Conservation (phyloP, 2,329 filamentous ascomycete genomes). For the Chrysosporium queenslandicum region DNA sequence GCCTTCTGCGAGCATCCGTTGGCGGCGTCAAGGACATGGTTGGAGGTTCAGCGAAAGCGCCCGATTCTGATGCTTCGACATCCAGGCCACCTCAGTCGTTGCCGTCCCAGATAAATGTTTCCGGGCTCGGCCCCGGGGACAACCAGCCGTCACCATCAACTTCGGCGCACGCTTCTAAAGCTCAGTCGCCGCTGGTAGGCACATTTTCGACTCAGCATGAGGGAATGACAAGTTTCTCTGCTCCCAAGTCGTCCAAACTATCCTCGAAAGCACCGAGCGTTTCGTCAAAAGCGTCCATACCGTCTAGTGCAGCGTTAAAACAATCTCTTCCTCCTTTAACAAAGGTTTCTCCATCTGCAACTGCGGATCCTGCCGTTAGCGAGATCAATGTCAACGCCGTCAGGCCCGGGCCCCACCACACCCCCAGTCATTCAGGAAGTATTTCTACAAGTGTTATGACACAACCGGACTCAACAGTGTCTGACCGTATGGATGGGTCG, state of each 20-base stretch:
- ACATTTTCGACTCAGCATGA: constrained; percentile 27
- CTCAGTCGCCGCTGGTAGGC: constrained; percentile 29
- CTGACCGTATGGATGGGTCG: constrained; percentile 26
- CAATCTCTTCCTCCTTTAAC: constrained; percentile 31
- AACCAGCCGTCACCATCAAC: constrained; percentile 17
- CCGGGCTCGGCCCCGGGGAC: constrained; percentile 15
- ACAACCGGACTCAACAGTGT: constrained; percentile 23
- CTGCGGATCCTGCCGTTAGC: constrained; percentile 39
- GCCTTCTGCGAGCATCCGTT: constrained; percentile 71
- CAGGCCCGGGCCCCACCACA: constrained; percentile 23
- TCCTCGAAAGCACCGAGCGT: constrained; percentile 36
- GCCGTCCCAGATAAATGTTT: constrained; percentile 22
- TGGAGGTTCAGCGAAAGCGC: constrained; percentile 26
- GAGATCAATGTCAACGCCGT: constrained; percentile 37
- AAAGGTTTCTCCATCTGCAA: constrained; percentile 26
- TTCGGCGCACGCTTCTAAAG: constrained; percentile 30
- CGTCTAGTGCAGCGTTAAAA: constrained; percentile 30
- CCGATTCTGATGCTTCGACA: constrained; percentile 24
- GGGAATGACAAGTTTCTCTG: constrained; percentile 17
- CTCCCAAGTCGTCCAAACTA: constrained; percentile 29
- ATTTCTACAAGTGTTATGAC: constrained; percentile 25
- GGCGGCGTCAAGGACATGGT: constrained; percentile 53
- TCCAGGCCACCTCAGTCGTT: constrained; percentile 25
- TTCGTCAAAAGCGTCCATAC: constrained; percentile 35
- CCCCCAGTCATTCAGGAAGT: constrained; percentile 27